These are phyloP conservation scores for Crucihimalaya himalaica DNA, from an alignment of 345 rosid genomes.

Conservation along the genomic window DNA sequence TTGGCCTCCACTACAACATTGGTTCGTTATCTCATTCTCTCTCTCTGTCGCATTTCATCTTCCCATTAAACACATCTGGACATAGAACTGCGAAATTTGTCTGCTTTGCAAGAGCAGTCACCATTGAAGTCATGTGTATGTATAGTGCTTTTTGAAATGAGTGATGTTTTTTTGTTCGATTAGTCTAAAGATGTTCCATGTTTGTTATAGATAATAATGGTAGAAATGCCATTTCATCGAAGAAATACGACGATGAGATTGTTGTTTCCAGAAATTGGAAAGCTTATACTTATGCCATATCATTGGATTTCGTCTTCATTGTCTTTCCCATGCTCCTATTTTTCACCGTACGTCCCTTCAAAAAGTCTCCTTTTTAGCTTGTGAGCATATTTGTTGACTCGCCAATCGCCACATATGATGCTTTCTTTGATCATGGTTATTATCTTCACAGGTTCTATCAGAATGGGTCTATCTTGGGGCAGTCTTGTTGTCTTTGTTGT, in stretches of 20 bases:
- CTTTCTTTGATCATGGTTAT: neutral
- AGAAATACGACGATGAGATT: constrained; percentile 50
- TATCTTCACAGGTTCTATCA: constrained; percentile 70
- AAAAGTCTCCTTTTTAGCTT: neutral
- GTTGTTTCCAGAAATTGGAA: constrained; percentile 48
- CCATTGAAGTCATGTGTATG: neutral
- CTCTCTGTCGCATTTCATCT: neutral
- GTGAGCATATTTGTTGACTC: neutral
- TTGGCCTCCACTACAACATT: constrained; percentile 34
- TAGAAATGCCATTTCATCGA: constrained; percentile 30
- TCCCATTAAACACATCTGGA: neutral
- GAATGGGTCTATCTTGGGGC: constrained; percentile 62
- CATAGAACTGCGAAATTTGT: neutral
- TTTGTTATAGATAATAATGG: constrained; percentile 30
- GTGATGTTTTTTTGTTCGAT: neutral
- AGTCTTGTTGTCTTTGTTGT: constrained; percentile 40
- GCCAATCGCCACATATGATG: neutral
- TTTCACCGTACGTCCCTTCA: constrained; percentile 61
- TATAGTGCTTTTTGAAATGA: neutral
- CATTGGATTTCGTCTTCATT: constrained; percentile 64
- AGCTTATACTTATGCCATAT: constrained; percentile 45
- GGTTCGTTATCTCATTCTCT: constrained; percentile 43
- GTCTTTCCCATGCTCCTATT: constrained; percentile 61
- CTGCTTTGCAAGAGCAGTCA: constrained; percentile 8
- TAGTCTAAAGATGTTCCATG: constrained; percentile 4